A percentile compares a stretch with the other conserved stretches of the same genome.
phyloP scores from a whole-genome alignment of 306 rosid species.

The Medicago truncatula region DNA sequence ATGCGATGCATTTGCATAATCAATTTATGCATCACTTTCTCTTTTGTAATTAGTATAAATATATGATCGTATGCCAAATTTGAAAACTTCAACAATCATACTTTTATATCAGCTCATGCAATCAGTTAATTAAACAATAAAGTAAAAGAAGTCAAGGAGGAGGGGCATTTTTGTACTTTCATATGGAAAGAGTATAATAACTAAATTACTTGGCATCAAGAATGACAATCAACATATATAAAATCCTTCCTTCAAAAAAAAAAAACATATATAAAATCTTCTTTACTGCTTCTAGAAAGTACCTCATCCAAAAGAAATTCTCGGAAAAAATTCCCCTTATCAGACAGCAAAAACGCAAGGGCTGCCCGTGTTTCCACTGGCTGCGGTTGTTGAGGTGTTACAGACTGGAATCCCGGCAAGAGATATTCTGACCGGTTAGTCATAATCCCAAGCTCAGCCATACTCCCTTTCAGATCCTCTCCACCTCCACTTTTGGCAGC shows the following conservation, averaged over 20 bases:
- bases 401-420: conserved; percentile 58
- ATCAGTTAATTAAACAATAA: conserved; percentile 11
- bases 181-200: conserved; percentile 14
- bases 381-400: conserved; percentile 51
- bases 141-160: neutral
- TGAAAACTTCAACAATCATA: neutral
- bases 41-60: neutral
- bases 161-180: neutral
- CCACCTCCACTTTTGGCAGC: conserved; percentile 99
- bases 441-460: conserved; percentile 89
- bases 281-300: conserved; percentile 45
- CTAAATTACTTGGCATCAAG: conserved; percentile 20
- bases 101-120: neutral
- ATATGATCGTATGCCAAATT: conserved; percentile 3
- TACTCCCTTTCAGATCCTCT: conserved; percentile 73
- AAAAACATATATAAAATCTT: conserved; percentile 34
- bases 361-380: conserved; percentile 96
- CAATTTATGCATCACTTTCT: neutral
- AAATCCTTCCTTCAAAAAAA: too few relatives aligned
- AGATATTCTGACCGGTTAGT: conserved; percentile 53
- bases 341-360: conserved; percentile 84
- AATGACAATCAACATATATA: conserved; percentile 22
- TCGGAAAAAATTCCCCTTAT: conserved; percentile 88
- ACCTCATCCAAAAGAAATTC: conserved; percentile 99
- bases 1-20: conserved; percentile 6